These are phyloP conservation scores for Simplicillium sp. DNA, from an alignment of 2,329 filamentous ascomycete genomes.

Conservation along the genomic window DNA sequence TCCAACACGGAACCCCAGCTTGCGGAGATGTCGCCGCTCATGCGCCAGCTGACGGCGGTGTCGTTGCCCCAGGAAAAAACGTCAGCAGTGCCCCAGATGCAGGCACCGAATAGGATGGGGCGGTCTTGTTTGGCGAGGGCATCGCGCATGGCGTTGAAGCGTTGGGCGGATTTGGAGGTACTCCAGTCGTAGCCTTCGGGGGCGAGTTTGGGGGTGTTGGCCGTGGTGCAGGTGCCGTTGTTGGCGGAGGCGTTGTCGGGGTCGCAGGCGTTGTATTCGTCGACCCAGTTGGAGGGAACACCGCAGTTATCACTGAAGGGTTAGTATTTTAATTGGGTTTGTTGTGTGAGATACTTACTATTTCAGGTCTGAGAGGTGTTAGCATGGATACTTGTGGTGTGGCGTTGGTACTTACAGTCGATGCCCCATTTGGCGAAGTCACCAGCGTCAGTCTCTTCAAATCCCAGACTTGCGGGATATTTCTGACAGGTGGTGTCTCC, in stretches of 20 bases:
- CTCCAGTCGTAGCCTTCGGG: constrained; percentile 40
- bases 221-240: constrained; percentile 3
- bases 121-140: constrained; percentile 32
- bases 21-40: constrained; percentile 30
- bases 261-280: constrained; percentile 3
- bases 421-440: constrained; percentile 50
- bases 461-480: constrained; percentile 39
- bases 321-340: constrained; percentile 37
- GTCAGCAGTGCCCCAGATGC: constrained; percentile 41
- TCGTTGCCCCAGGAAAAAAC: constrained; percentile 39
- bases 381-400: background rate
- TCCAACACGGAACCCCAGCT: constrained; percentile 22
- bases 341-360: constrained; percentile 4
- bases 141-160: constrained; percentile 42
- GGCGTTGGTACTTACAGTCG: constrained; percentile 31
- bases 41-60: constrained; percentile 37
- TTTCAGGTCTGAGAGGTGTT: constrained; percentile 6
- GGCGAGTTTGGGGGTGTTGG: constrained; percentile 23
- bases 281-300: background rate
- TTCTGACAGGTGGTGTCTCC: constrained; percentile 13
- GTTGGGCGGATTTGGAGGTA: constrained; percentile 32
- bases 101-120: constrained; percentile 41
- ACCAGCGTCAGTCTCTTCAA: constrained; percentile 48
- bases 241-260: background rate
- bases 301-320: constrained; percentile 2